phyloP scores from a whole-genome alignment of 208 protist genomes.

The Trypanosomatidae sp. region DNA sequence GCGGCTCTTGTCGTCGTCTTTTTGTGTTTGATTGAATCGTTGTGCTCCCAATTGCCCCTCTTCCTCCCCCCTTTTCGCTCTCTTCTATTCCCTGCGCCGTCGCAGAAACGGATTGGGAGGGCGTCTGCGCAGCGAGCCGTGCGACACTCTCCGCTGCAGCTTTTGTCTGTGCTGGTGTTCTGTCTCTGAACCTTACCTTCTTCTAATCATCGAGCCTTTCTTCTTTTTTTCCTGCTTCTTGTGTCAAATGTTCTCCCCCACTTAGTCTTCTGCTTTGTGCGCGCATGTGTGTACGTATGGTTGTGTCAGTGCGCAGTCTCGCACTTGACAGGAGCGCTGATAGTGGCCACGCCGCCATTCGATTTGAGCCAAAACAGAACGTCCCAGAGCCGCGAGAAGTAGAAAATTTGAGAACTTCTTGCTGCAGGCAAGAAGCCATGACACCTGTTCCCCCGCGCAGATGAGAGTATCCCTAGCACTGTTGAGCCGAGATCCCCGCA shows the following conservation, averaged over 20 bases:
- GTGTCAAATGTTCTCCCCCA: background rate
- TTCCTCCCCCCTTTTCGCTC: background rate
- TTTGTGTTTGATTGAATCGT: background rate
- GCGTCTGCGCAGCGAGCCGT: background rate
- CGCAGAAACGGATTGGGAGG: background rate
- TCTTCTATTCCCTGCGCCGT: background rate
- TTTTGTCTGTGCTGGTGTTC: background rate
- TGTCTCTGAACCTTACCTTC: background rate
- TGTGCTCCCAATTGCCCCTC: background rate
- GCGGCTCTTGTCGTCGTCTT: background rate
- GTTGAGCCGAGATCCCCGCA: background rate
- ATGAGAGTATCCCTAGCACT: background rate
- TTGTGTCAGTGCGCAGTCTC: background rate
- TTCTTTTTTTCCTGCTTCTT: background rate
- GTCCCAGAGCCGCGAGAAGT: background rate
- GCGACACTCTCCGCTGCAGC: background rate
- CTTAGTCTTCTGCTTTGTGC: conserved; percentile 1
- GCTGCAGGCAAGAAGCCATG: background rate
- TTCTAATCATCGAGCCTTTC: background rate
- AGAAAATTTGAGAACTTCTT: background rate
- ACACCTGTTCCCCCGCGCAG: background rate
- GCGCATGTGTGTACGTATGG: background rate
- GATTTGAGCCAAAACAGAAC: background rate
- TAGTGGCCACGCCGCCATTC: background rate
- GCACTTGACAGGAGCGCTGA: background rate